Evolutionary conservation across 2,329 filamentous ascomycete species (phyloP).

Genomic region (Cephalotrichum gorgonifer): DNA sequence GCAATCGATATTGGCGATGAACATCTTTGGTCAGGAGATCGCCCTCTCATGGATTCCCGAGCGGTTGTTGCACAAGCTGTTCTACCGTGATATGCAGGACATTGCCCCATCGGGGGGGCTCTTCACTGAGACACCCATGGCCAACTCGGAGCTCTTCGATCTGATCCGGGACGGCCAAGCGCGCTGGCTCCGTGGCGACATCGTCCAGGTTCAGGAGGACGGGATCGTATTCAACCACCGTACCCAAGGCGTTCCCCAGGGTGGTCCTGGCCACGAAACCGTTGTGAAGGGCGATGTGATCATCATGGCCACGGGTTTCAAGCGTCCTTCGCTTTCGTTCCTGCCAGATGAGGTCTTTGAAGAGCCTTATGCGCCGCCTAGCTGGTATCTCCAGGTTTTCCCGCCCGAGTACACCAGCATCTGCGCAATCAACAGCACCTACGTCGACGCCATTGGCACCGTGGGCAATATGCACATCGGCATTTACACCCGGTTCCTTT

Average conservation of each 20-base stretch:
- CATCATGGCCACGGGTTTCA: conserved; percentile 75
- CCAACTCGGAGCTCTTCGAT: conserved; percentile 71
- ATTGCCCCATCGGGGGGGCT: conserved; percentile 61
- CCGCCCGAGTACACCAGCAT: conserved; percentile 63
- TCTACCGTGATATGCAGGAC: conserved; percentile 71
- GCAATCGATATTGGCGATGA: conserved; percentile 63
- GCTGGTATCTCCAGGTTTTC: conserved; percentile 85
- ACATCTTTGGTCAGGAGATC: conserved; percentile 71
- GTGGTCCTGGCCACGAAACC: conserved; percentile 60
- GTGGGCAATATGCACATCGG: conserved; percentile 86
- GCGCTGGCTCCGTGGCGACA: conserved; percentile 74
- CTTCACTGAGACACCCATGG: conserved; percentile 81
- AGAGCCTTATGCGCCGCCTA: conserved; percentile 66
- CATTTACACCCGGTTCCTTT: conserved; percentile 74
- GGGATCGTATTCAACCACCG: conserved; percentile 65
- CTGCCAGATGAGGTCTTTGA: conserved; percentile 63
- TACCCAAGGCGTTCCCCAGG: conserved; percentile 60
- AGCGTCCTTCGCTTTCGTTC: conserved; percentile 63
- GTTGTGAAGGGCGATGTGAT: conserved; percentile 63
- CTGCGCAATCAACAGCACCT: conserved; percentile 75
- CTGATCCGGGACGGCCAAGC: conserved; percentile 63
- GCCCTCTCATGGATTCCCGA: conserved; percentile 70
- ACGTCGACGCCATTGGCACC: conserved; percentile 68
- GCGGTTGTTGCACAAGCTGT: conserved; percentile 61
- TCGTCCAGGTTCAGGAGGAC: conserved; percentile 50